Evolutionary conservation across 345 rosid species (phyloP), one percentile per base, ranked within the genome.

Genomic region (Eucalyptus dawsonii): DNA sequence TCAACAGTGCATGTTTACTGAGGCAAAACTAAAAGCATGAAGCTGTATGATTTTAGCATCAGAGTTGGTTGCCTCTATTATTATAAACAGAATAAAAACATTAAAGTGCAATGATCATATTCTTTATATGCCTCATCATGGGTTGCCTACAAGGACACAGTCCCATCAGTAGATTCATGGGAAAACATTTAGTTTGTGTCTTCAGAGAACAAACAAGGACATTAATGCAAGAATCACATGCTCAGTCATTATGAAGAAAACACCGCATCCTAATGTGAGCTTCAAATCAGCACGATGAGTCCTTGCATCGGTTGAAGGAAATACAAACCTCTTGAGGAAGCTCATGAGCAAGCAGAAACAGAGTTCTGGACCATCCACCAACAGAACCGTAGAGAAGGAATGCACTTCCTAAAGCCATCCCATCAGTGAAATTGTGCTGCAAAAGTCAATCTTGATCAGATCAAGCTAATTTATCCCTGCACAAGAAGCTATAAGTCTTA

Each of bases 361-460:
- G 88, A 80, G 99, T 98, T 94, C 99, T 98, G 89, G 99, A 98
- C 99, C 99, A 98, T 88, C 99, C 99, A 86, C 99, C 99, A 92
- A 98, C 97, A 88, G 99, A 96, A 93, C 99, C 99, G 87, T 98
- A 92, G 88, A 97, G 96, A 91, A 98, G 95, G 93, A 98, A 98
- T 25, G 99, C 99, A 92, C 99, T 98, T 93, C 98, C 99, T 86
- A 98, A 91, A 90, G 99, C 99, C 97, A 98, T 93, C 76, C 99
- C 99, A 93, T 97, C 99, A 87, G 99, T 98, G 90, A 98, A 98
- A 91, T 97, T 98, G 93, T 98, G 99, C 99, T 96, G 97, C 96
- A 88, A 89, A 47, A 89, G 87, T 19, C 47, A 47, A 88, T 67
- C 67, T 62, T 27, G 50, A 22, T 50, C 45, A 89, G 60, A 62